These are phyloP conservation scores for Taiwanofungus camphoratus DNA, from an alignment of 1,284 basidiomycete species.

Conservation along the genomic window DNA sequence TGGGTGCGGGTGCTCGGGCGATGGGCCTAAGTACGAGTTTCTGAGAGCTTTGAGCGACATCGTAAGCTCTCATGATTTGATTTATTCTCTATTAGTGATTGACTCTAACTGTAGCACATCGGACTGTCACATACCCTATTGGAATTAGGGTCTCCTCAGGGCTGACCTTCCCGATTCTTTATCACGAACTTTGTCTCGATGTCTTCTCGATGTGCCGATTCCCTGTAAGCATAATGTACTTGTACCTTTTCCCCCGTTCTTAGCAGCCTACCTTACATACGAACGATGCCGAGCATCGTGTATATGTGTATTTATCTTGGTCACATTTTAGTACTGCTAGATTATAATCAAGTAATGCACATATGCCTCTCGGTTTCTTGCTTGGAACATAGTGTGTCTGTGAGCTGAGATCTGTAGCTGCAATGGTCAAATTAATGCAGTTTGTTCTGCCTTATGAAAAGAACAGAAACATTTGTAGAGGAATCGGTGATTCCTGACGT, in stretches of 20 bases:
- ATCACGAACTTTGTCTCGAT: neutral
- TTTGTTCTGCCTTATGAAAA: neutral
- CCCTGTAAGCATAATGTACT: neutral
- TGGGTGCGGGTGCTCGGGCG: slow-evolving; percentile 71
- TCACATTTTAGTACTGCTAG: neutral
- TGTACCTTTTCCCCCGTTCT: neutral
- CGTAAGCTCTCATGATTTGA: neutral
- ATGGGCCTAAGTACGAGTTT: slow-evolving; percentile 44
- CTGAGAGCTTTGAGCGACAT: neutral
- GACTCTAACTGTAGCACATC: neutral
- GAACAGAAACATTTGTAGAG: neutral
- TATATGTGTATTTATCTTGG: neutral
- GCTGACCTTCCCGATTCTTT: neutral
- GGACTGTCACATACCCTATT: neutral
- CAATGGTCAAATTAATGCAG: neutral
- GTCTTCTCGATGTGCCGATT: neutral
- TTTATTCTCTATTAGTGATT: slow-evolving; percentile 1
- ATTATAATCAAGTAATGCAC: neutral
- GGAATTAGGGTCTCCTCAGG: neutral
- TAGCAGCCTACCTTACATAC: neutral
- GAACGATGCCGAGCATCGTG: neutral
- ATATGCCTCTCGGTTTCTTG: neutral
- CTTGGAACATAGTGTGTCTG: neutral
- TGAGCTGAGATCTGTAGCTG: neutral
- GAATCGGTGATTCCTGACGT: no score